Evolutionary conservation across 2,329 filamentous ascomycete genomes (phyloP).

Genomic region (Aureobasidium musti): DNA sequence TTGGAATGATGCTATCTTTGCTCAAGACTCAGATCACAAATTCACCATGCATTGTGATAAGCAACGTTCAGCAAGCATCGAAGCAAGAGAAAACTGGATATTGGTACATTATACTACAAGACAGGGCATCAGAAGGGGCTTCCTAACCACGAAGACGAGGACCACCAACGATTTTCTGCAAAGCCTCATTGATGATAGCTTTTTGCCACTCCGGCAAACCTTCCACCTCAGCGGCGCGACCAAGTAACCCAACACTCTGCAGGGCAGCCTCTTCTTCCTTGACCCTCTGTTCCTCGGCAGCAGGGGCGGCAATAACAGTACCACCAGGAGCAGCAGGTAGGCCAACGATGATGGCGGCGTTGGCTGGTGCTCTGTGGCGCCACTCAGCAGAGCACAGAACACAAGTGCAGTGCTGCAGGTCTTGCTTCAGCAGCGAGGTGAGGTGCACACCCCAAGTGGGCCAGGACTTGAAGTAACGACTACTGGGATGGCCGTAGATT

Average conservation of each 20-base stretch:
- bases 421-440: not conserved
- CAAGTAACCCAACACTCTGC: not conserved
- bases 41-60: not conserved
- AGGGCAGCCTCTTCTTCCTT: not conserved
- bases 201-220: not conserved
- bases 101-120: not conserved
- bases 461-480: not conserved
- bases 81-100: not conserved
- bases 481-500: slow-evolving; percentile 4
- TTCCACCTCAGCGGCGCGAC: not conserved
- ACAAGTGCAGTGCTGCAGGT: not conserved
- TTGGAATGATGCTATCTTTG: not conserved
- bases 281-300: not conserved
- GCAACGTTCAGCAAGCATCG: not conserved
- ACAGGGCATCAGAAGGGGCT: not conserved
- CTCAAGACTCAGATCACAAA: not conserved
- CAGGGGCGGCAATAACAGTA: not conserved
- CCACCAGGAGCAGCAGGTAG: not conserved
- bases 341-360: not conserved
- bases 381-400: not conserved
- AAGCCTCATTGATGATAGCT: not conserved
- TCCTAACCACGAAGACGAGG: not conserved
- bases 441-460: not conserved
- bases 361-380: not conserved
- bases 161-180: not conserved